Conservation (phyloP, 495 filamentous ascomycete genomes). For the Xeromyces bisporus region DNA sequence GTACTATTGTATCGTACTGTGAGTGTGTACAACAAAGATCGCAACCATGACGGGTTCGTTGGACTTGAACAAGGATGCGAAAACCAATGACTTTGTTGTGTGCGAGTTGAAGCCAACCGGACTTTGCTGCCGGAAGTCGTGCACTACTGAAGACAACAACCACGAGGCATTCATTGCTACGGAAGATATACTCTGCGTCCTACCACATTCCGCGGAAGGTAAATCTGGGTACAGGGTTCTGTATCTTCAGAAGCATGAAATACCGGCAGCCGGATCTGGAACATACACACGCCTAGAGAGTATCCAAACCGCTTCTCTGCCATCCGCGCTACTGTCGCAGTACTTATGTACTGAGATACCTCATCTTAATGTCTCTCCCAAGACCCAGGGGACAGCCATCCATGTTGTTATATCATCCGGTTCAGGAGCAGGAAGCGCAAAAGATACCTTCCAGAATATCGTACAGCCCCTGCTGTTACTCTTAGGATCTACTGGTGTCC, state of each 20-base stretch:
- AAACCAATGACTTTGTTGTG: too few relatives aligned
- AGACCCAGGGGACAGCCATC: constrained; percentile 14
- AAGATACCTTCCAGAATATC: constrained; percentile 34
- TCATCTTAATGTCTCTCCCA: constrained; percentile 6
- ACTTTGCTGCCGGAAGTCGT: constrained; percentile 8
- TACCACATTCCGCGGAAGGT: constrained; percentile 3
- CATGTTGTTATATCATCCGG: constrained; percentile 56
- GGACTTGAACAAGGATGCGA: too few relatives aligned
- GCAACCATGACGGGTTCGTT: too few relatives aligned
- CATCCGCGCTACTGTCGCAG: constrained; percentile 6
- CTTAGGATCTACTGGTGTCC: constrained; percentile 24
- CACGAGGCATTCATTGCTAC: too few relatives aligned
- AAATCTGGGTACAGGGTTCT: constrained; percentile 8
- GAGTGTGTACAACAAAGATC: too few relatives aligned
- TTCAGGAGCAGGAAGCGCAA: constrained; percentile 52
- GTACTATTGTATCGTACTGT: too few relatives aligned
- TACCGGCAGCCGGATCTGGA: neutral
- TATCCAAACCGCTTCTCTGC: constrained; percentile 6
- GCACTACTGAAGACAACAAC: constrained; percentile 4
- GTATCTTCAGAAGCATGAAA: constrained; percentile 8
- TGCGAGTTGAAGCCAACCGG: constrained; percentile 3
- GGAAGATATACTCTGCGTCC: constrained; percentile 16
- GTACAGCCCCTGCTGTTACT: constrained; percentile 39
- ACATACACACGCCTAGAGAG: constrained; percentile 5
- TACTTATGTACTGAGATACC: constrained; percentile 11